Percentiles rank a stretch among this genome's conserved stretches.
Evolutionary conservation across 1,139 yeast genomes (phyloP).

Genomic region (Yamadazyma dendronema): DNA sequence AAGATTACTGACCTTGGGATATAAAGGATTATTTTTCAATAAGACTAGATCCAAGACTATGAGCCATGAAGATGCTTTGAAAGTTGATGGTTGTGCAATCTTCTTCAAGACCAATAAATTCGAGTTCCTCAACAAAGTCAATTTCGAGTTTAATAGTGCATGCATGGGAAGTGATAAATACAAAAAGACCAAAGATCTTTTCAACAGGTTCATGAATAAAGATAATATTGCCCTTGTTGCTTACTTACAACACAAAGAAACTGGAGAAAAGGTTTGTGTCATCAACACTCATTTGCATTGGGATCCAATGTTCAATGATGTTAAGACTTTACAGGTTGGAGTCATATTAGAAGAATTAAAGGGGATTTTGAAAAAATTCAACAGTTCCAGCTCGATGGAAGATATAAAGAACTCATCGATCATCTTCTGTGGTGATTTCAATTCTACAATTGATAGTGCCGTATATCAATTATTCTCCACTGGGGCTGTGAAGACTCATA

Average conservation of each 20-base stretch:
- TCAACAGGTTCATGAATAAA: slow-evolving; percentile 93
- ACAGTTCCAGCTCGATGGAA: slow-evolving; percentile 45
- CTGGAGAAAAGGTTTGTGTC: slow-evolving; percentile 71
- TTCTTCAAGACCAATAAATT: slow-evolving; percentile 74
- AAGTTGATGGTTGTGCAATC: slow-evolving; percentile 97
- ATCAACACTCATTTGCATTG: slow-evolving; percentile 96
- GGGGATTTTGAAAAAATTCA: slow-evolving; percentile 50
- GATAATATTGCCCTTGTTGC: slow-evolving; percentile 87
- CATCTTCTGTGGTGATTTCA: slow-evolving; percentile 92
- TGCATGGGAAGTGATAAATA: slow-evolving; percentile 88
- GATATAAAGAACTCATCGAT: slow-evolving; percentile 70
- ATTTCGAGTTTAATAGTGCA: slow-evolving; percentile 82
- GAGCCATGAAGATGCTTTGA: slow-evolving; percentile 77
- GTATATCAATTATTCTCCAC: slow-evolving; percentile 86
- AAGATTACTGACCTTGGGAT: slow-evolving; percentile 67
- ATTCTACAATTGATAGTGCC: slow-evolving; percentile 83
- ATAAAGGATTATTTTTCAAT: slow-evolving; percentile 76
- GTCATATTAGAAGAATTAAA: slow-evolving; percentile 87
- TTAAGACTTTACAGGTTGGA: slow-evolving; percentile 93
- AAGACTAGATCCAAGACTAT: slow-evolving; percentile 93
- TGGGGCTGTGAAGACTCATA: slow-evolving; percentile 72
- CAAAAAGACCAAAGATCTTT: slow-evolving; percentile 90
- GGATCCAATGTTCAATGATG: slow-evolving; percentile 97
- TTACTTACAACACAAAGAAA: slow-evolving; percentile 69
- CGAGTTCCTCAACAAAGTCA: slow-evolving; percentile 65